phyloP scores from a whole-genome alignment of 768 basidiomycete species.

The Tulasnella sp. region DNA sequence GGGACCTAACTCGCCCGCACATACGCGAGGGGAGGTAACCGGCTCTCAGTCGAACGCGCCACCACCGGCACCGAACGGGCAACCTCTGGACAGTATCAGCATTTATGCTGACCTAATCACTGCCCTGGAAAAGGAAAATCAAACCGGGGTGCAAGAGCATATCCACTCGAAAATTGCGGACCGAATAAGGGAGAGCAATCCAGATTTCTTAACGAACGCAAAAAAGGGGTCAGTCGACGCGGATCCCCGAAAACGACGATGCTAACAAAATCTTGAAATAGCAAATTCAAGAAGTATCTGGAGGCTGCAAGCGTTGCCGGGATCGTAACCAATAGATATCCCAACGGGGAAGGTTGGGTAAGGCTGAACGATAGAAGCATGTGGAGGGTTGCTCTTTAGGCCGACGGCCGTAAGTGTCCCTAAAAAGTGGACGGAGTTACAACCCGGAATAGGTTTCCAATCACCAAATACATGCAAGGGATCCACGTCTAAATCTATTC shows the following conservation, averaged over 20 bases:
- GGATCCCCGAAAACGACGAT: not conserved
- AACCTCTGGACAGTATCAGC: not conserved
- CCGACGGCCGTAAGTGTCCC: not conserved
- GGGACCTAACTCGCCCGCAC: not conserved
- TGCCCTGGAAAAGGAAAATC: not conserved
- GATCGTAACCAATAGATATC: not conserved
- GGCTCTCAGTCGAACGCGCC: not conserved
- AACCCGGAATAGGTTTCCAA: not conserved
- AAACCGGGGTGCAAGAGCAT: not conserved
- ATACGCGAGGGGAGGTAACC: not conserved
- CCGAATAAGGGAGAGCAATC: not conserved
- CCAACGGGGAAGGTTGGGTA: not conserved
- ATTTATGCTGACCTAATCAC: not conserved
- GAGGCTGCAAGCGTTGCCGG: not conserved
- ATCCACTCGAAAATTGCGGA: not conserved
- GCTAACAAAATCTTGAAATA: not conserved
- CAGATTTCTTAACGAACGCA: not conserved
- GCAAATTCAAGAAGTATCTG: not conserved
- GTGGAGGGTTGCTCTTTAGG: not conserved
- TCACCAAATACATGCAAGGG: not conserved
- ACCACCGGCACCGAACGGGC: not conserved
- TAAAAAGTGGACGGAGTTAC: not conserved
- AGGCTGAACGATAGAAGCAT: not conserved
- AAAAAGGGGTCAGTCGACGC: not conserved
- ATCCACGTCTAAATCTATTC: not conserved